Evolutionary conservation across 2,329 filamentous ascomycete species (phyloP).

Genomic region (Cylindrodendrum hubeiense): DNA sequence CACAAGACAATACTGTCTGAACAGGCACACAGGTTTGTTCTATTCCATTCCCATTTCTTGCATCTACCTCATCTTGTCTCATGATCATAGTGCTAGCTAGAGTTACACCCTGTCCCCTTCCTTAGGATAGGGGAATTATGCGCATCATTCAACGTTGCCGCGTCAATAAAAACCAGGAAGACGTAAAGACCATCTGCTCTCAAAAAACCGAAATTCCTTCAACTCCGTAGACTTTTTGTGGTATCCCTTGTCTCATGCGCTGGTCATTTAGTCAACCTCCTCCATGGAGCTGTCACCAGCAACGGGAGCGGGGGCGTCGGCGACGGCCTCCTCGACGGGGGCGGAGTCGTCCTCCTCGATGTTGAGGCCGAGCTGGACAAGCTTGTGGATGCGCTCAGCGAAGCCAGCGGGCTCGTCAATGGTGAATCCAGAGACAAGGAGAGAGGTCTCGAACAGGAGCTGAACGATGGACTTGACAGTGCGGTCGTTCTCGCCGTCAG

Average conservation of each 20-base stretch:
- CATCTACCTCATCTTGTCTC: conserved; percentile 53
- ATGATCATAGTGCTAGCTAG: conserved; percentile 57
- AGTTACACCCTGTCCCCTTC: conserved; percentile 52
- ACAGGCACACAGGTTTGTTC: conserved; percentile 26
- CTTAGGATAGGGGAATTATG: conserved; percentile 50
- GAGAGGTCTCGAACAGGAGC: conserved; percentile 98
- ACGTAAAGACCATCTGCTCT: conserved; percentile 50
- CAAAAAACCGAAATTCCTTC: conserved; percentile 50
- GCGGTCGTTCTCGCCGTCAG: conserved; percentile 97
- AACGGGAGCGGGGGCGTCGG: conserved; percentile 69
- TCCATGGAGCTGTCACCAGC: conserved; percentile 97
- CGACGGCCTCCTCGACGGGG: conserved; percentile 67
- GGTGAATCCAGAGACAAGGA: conserved; percentile 98
- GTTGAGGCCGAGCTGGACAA: conserved; percentile 97
- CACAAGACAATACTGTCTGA: background rate
- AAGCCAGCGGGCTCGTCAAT: conserved; percentile 99
- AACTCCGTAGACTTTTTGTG: conserved; percentile 59
- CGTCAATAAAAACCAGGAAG: conserved; percentile 49
- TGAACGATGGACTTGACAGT: conserved; percentile 99
- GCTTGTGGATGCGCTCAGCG: conserved; percentile 99
- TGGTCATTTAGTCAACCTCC: conserved; percentile 89
- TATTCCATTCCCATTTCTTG: conserved; percentile 49
- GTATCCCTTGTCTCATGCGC: conserved; percentile 50
- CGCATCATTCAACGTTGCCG: conserved; percentile 39
- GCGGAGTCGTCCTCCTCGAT: conserved; percentile 91